Evolutionary conservation across 768 basidiomycete genomes (phyloP), one percentile per base, ranked within the genome.

Genomic region (Suillus occidentalis): DNA sequence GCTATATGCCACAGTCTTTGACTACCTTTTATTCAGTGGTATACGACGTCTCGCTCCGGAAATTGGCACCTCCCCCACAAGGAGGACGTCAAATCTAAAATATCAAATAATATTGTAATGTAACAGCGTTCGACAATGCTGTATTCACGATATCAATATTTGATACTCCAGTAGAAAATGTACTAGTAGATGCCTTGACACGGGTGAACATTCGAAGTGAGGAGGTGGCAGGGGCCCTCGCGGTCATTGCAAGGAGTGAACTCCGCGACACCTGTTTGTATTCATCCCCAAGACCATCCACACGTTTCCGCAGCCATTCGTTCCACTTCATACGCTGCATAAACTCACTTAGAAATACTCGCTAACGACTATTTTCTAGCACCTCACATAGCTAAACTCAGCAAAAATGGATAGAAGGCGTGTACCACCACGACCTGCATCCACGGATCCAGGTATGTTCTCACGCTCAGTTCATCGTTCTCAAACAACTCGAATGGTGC

Each of bases 41-140:
- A 2, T 94, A 94, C 71, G 92, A 94, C 73, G 86, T 94, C 18
- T 92, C 92, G 42, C 77, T 94, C 40, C 83, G 92, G 45, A 91
- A 87, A 69, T 79, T 94, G 50, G 81, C 79, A 4, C 58, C 58
- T 42, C 18, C 58, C 6, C 39, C 25, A 59, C 40, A 42, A 28
- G 40, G 28, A 42, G 37, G 40, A 28, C 39, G 39, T 59, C 25
- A 28, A 28, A 59, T 59, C 25, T 59, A 42, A 42, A 25, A 42
- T 18, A 31, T 25, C 14, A 39, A 12, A 36, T 37, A 37, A 58
- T 39, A 28, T 31, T 42, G 16, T 42, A 58, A 28, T 59, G 31
- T 36, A 55, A 34, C 16, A 18, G 16, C 25, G 13, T 20, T 40
- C 5, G 9, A 20, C 16, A 20, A 28, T 28, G 10, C 34, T 55